phyloP scores from a whole-genome alignment of 2,329 filamentous ascomycete species.

The Beauveria pseudobassiana region DNA sequence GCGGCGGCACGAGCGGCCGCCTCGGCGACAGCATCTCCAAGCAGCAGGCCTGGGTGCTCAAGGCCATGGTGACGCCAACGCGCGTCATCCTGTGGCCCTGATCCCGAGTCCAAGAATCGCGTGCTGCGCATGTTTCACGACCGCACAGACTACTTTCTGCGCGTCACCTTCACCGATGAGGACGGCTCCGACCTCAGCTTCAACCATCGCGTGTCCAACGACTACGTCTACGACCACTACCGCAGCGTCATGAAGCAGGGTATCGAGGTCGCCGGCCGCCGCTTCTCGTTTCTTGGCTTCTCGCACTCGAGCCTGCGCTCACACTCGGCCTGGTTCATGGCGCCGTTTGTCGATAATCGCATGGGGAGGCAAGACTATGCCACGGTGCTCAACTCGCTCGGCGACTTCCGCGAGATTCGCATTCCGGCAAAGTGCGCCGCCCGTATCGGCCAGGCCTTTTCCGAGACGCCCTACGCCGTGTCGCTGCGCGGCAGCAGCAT shows the following conservation, averaged over 20 bases:
- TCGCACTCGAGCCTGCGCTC: slow-evolving; percentile 70
- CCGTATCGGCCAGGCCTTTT: slow-evolving; percentile 61
- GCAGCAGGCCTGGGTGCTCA: slow-evolving; percentile 45
- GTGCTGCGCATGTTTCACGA: slow-evolving; percentile 59
- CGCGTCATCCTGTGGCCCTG: slow-evolving; percentile 52
- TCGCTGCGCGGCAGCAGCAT: slow-evolving; percentile 34
- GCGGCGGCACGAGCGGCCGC: slow-evolving; percentile 8
- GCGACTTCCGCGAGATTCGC: slow-evolving; percentile 42
- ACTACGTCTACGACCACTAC: slow-evolving; percentile 52
- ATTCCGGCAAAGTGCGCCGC: slow-evolving; percentile 51
- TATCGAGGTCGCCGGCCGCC: slow-evolving; percentile 55
- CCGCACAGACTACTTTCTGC: slow-evolving; percentile 56
- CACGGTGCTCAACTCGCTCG: slow-evolving; percentile 40
- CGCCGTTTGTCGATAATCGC: slow-evolving; percentile 34
- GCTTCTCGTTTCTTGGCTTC: slow-evolving; percentile 65
- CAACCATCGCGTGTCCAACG: slow-evolving; percentile 39
- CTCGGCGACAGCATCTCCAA: slow-evolving; percentile 22
- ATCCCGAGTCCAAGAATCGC: slow-evolving; percentile 61
- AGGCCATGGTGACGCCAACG: slow-evolving; percentile 52
- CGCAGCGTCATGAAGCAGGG: slow-evolving; percentile 48
- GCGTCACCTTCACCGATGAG: slow-evolving; percentile 70
- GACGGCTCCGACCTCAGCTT: slow-evolving; percentile 56
- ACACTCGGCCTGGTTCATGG: slow-evolving; percentile 60
- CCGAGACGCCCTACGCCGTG: slow-evolving; percentile 63
- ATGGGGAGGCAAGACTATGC: slow-evolving; percentile 27